Evolutionary conservation across 2,329 filamentous ascomycete species (phyloP).

Genomic region (Triangularia setosa): DNA sequence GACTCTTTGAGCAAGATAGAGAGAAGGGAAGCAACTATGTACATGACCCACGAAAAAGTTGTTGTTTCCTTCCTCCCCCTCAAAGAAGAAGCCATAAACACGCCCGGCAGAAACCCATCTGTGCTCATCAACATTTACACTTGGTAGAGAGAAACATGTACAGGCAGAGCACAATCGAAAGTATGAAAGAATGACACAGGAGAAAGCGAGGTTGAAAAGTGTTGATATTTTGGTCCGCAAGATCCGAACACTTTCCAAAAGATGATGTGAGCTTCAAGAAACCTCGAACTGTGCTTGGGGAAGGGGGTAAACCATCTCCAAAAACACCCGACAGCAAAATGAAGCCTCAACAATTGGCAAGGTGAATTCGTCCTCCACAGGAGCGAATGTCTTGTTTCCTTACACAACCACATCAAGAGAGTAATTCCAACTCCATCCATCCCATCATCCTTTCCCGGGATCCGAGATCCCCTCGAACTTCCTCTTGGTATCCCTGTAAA

Average conservation of each 20-base stretch:
- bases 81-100: not conserved
- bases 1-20: not conserved
- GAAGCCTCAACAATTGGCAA: not conserved
- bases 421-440: not conserved
- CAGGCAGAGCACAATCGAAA: constrained; percentile 2
- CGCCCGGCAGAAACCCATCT: not conserved
- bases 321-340: not conserved
- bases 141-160: not conserved
- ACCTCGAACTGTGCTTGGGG: not conserved
- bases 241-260: constrained; percentile 18
- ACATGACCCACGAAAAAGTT: not conserved
- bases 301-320: not conserved
- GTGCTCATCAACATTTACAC: not conserved
- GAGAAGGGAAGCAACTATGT: not conserved
- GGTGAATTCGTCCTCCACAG: not conserved
- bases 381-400: not conserved
- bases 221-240: constrained; percentile 18
- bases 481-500: not conserved
- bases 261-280: not conserved
- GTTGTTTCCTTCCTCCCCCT: not conserved
- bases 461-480: not conserved
- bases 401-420: not conserved
- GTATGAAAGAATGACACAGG: not conserved
- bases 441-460: not conserved
- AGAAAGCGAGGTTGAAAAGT: constrained; percentile 16